phyloP scores from a whole-genome alignment of 1,284 basidiomycete species.

The Ustilago shanxiensis region DNA sequence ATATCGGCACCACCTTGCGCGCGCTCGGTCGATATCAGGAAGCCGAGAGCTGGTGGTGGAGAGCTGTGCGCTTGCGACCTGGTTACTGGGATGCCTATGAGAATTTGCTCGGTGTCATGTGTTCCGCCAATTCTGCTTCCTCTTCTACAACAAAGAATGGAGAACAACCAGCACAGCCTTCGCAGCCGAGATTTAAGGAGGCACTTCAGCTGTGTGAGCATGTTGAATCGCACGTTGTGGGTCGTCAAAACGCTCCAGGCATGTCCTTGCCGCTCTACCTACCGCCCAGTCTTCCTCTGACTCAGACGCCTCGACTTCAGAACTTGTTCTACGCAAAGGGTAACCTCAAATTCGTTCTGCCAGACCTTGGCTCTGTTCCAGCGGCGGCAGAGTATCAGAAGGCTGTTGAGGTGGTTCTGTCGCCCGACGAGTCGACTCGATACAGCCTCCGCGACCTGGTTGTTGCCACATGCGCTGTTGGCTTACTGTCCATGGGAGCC shows the following conservation, averaged over 20 bases:
- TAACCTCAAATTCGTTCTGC: constrained; percentile 70
- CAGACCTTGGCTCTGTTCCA: constrained; percentile 50
- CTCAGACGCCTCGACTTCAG: constrained; percentile 72
- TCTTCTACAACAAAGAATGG: not conserved
- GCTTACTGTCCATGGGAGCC: constrained; percentile 61
- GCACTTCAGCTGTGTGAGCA: constrained; percentile 71
- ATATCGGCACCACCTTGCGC: constrained; percentile 74
- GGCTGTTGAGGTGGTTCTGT: constrained; percentile 66
- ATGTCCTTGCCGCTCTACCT: constrained; percentile 38
- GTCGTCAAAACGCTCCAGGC: constrained; percentile 23
- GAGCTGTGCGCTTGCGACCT: constrained; percentile 72
- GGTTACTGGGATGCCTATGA: constrained; percentile 72
- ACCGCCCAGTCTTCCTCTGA: constrained; percentile 63
- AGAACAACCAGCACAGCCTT: constrained; percentile 5
- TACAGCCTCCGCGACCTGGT: constrained; percentile 63
- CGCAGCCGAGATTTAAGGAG: constrained; percentile 66
- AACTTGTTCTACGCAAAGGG: constrained; percentile 73
- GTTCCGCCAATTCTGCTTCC: constrained; percentile 55
- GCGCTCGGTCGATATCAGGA: constrained; percentile 71
- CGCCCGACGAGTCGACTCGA: constrained; percentile 38
- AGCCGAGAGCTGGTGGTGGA: constrained; percentile 73
- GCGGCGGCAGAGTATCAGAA: constrained; percentile 71
- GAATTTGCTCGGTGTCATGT: constrained; percentile 72
- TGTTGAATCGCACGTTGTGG: constrained; percentile 58
- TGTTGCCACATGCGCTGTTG: constrained; percentile 60